These are phyloP conservation scores for Hymenoscyphus fraxineus DNA, from an alignment of 2,329 filamentous ascomycete genomes.

Conservation along the genomic window DNA sequence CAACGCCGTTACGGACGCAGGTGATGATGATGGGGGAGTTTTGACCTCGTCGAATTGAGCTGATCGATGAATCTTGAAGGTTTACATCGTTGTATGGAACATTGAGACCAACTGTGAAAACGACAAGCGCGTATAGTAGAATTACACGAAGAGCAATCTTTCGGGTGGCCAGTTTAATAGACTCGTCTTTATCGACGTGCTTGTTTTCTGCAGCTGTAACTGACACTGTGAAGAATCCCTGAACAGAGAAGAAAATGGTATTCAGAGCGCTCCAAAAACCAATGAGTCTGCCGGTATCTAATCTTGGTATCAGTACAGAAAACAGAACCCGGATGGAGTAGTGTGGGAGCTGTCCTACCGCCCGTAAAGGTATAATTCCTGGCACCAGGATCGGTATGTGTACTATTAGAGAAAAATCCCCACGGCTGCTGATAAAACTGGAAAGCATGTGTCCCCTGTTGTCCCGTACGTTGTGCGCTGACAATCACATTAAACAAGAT, in stretches of 20 bases:
- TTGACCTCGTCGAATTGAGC: conserved; percentile 24
- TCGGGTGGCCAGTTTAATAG: conserved; percentile 43
- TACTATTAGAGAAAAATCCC: conserved; percentile 32
- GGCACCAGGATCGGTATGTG: conserved; percentile 24
- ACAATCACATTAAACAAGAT: conserved; percentile 47
- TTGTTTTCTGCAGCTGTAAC: conserved; percentile 43
- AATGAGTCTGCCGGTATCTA: conserved; percentile 20
- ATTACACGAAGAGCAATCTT: conserved; percentile 43
- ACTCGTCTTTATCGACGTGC: conserved; percentile 36
- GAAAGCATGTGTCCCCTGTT: conserved; percentile 25
- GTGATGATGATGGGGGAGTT: not conserved
- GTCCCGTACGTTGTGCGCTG: conserved; percentile 31
- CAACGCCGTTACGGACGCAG: conserved; percentile 37
- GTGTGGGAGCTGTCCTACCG: not conserved
- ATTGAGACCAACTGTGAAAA: conserved; percentile 41
- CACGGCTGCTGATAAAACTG: conserved; percentile 37
- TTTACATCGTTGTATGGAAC: conserved; percentile 39
- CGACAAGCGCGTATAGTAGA: conserved; percentile 40
- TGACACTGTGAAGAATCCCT: conserved; percentile 42
- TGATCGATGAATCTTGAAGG: conserved; percentile 11
- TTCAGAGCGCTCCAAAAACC: conserved; percentile 41
- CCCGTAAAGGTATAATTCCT: conserved; percentile 20
- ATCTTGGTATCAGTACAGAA: not conserved
- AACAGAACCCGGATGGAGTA: not conserved
- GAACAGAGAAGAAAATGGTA: conserved; percentile 41